Conservation (phyloP, 768 basidiomycete genomes). For the Pulveroboletus sp. region DNA sequence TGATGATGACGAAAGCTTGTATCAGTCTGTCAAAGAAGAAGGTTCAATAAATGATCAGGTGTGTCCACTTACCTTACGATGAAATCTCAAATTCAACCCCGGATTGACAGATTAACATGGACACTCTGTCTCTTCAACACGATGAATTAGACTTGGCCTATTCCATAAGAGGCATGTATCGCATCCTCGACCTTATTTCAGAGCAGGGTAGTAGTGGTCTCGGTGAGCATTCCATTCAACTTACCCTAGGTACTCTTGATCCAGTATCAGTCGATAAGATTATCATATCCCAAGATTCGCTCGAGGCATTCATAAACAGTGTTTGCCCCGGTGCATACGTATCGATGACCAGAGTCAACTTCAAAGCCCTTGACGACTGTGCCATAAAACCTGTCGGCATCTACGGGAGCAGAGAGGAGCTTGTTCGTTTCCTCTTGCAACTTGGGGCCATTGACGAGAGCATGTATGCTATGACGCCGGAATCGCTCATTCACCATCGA, state of each 20-base stretch:
- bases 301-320: conserved; percentile 46
- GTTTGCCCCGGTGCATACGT: conserved; percentile 50
- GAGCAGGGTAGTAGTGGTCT: conserved; percentile 51
- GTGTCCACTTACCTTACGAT: background rate
- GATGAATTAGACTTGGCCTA: conserved; percentile 21
- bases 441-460: conserved; percentile 36
- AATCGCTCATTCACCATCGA: background rate
- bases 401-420: conserved; percentile 54
- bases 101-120: conserved; percentile 18
- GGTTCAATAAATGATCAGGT: conserved; percentile 7
- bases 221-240: conserved; percentile 33
- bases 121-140: background rate
- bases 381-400: conserved; percentile 51
- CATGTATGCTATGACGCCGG: conserved; percentile 35
- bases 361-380: conserved; percentile 46
- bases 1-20: conserved; percentile 13
- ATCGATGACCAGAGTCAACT: conserved; percentile 56
- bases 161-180: conserved; percentile 47
- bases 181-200: conserved; percentile 51
- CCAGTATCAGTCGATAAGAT: conserved; percentile 55
- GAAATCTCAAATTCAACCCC: background rate
- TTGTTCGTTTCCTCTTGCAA: conserved; percentile 43
- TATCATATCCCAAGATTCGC: conserved; percentile 52
- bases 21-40: conserved; percentile 13
- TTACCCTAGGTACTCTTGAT: background rate